Conservation (phyloP, 768 basidiomycete genomes). For the Xerocomellus amylosporus region DNA sequence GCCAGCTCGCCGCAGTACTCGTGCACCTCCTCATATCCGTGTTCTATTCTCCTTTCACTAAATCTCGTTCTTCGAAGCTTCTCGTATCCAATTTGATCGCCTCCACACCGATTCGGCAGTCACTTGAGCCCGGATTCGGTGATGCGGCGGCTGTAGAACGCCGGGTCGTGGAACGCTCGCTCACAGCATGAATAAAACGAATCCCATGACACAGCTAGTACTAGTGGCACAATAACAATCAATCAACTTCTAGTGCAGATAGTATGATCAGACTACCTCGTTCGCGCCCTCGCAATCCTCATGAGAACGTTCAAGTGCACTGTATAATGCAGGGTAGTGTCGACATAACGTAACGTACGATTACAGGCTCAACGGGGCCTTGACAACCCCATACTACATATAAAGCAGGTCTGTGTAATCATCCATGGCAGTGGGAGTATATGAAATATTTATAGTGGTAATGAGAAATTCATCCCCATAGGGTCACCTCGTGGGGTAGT, state of each 20-base stretch:
- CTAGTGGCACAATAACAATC: not conserved
- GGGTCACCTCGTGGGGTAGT: conserved; percentile 30
- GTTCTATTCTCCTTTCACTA: not conserved
- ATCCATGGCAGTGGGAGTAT: conserved; percentile 22
- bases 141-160: conserved; percentile 15
- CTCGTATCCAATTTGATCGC: not conserved
- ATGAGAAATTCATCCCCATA: conserved; percentile 21
- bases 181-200: conserved; percentile 4
- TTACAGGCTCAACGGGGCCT: conserved; percentile 10
- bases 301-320: not conserved
- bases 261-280: not conserved
- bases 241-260: conserved; percentile 1
- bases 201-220: not conserved
- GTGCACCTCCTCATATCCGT: conserved; percentile 20
- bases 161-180: not conserved
- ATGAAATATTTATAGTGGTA: conserved; percentile 24
- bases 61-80: conserved; percentile 5
- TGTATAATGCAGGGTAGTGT: conserved; percentile 6
- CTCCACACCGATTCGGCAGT: not conserved
- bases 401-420: conserved; percentile 7
- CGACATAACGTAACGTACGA: conserved; percentile 21
- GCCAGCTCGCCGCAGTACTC: not conserved
- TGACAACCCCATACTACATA: conserved; percentile 12
- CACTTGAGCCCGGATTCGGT: not conserved
- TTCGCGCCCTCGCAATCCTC: too few species aligned